Evolutionary conservation across 1,284 basidiomycete species (phyloP), one percentile per base, ranked within the genome.

Genomic region (Ustanciosporium gigantosporum): DNA sequence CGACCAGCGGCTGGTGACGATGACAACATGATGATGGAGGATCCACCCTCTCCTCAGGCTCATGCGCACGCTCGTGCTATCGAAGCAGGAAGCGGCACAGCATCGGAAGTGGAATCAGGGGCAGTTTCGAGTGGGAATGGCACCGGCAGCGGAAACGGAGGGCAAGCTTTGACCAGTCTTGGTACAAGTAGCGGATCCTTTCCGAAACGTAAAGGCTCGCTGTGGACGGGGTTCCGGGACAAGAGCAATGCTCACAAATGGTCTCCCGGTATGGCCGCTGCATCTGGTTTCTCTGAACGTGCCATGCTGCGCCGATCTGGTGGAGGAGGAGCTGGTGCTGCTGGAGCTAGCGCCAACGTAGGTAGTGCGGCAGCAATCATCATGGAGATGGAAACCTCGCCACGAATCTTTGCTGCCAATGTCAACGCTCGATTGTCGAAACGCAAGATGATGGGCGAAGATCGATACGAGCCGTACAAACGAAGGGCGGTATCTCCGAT

Each of bases 381-480:
- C 13, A 62, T 62, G 59, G 59, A 62, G 17, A 16, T 65, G 6
- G 61, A 52, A 25, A 60, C 56, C 0, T 59, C 56, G 0, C 56
- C 50, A 31, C 55, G 55, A 13, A 41, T 58, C 2, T 35, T 46
- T 20, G 43, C 39, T 8, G 43, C 46, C 9, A 31, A 40, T 11
- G 41, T 21, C 20, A 23, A 23, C 20, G 44, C 44, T 4, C 59
- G 59, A 1, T 29, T 62, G 1, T 39, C 53, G 5, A 66, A 66
- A 40, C 41, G 64, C 13, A 69, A 66, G 38, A 61, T 59, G 25
- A 44, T 49, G 43, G 60, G 52, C 0, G 52, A 66, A 8, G 66
- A 69, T 14, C 24, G 66, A 4, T 69, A 59, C 41, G 66, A 62
- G 19, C 66, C 66, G n/a, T 59, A 64, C 42, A 69, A 69, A 47